Conservation (phyloP, 139 green algal genomes). For the Chlamydomonas schloesseri region DNA sequence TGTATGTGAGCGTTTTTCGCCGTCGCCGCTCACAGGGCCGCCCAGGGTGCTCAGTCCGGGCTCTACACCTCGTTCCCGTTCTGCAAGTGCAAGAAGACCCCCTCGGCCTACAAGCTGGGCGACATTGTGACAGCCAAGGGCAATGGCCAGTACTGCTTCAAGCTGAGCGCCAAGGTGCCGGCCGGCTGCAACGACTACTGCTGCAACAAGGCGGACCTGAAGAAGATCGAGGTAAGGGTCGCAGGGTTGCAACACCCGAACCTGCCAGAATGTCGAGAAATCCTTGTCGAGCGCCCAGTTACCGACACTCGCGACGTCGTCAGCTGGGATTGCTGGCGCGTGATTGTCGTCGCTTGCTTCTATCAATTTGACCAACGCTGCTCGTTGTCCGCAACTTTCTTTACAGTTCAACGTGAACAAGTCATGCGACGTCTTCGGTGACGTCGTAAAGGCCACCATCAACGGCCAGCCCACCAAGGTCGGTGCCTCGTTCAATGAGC, state of each 20-base stretch:
- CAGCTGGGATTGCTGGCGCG: background rate
- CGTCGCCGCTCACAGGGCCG: too few relatives aligned
- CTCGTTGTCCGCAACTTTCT: background rate
- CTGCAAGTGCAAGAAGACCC: background rate
- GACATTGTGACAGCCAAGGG: background rate
- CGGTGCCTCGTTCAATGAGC: background rate
- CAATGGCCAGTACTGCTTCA: background rate
- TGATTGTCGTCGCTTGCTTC: background rate
- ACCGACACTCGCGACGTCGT: background rate
- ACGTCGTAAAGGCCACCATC: background rate
- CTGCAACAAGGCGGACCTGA: background rate
- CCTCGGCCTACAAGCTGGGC: background rate
- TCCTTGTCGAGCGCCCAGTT: background rate
- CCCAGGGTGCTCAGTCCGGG: too few relatives aligned
- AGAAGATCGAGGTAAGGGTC: slow-evolving; percentile 5
- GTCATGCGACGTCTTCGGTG: background rate
- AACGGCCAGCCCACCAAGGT: background rate
- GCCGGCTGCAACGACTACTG: background rate
- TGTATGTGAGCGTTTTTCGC: too few relatives aligned
- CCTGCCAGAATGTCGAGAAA: background rate
- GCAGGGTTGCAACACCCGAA: too few relatives aligned
- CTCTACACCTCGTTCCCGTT: too few relatives aligned
- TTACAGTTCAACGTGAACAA: background rate
- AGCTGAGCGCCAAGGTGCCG: background rate
- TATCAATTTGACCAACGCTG: too few relatives aligned